A percentile compares a stretch with the other conserved stretches of the same genome.
phyloP scores from a whole-genome alignment of 805 yeast species.

The Kodamaea kakaduensis region DNA sequence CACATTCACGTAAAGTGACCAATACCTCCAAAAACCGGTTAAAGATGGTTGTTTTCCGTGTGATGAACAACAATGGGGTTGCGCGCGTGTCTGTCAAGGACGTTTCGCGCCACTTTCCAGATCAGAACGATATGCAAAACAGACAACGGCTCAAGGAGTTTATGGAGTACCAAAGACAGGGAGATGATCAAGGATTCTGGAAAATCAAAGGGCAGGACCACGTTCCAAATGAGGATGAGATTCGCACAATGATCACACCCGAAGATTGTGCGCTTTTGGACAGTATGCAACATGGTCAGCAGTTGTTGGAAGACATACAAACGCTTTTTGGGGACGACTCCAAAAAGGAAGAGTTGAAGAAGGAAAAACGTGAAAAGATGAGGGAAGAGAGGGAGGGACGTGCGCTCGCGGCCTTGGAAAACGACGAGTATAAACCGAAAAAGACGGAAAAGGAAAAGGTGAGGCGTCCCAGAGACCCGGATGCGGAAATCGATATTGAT shows the following conservation, averaged over 20 bases:
- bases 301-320: constrained; percentile 75
- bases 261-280: constrained; percentile 87
- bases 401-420: constrained; percentile 13
- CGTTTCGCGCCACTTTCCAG: constrained; percentile 89
- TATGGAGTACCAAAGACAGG: constrained; percentile 94
- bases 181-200: constrained; percentile 95
- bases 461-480: constrained; percentile 27
- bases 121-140: constrained; percentile 95
- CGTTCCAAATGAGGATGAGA: constrained; percentile 71
- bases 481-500: constrained; percentile 56
- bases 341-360: constrained; percentile 24
- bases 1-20: constrained; percentile 93
- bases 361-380: constrained; percentile 25
- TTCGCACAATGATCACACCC: constrained; percentile 81
- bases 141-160: constrained; percentile 93
- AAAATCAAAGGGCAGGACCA: constrained; percentile 61
- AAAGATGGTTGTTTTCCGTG: constrained; percentile 89
- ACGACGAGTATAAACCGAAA: constrained; percentile 16
- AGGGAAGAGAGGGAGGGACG: constrained; percentile 19
- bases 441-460: constrained; percentile 20
- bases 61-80: constrained; percentile 68
- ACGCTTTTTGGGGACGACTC: constrained; percentile 41
- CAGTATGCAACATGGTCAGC: constrained; percentile 93
- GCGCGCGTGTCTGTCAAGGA: constrained; percentile 81
- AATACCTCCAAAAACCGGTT: constrained; percentile 86